These are phyloP conservation scores for Pestalotiopsis sp. DNA, from an alignment of 2,329 filamentous ascomycete genomes.

Conservation along the genomic window DNA sequence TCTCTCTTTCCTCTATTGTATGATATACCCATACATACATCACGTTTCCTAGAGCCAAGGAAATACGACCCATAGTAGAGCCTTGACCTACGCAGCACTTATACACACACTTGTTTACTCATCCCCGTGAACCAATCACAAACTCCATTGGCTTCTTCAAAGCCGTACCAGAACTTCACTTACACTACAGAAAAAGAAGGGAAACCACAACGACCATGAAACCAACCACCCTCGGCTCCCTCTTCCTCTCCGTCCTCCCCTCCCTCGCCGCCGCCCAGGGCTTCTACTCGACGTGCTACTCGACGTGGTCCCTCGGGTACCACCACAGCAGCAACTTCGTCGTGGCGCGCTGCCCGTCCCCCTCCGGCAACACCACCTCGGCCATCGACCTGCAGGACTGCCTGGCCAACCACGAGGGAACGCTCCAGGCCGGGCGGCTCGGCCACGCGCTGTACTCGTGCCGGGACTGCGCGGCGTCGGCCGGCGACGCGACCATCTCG, in stretches of 20 bases:
- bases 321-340: conserved; percentile 1
- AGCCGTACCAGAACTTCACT: too few species aligned
- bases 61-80: too few species aligned
- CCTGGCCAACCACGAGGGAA: conserved; percentile 8
- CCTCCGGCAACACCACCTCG: neutral
- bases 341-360: neutral
- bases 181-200: neutral
- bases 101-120: too few species aligned
- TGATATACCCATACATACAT: too few species aligned
- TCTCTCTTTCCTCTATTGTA: too few species aligned
- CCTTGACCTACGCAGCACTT: too few species aligned
- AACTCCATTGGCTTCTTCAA: too few species aligned
- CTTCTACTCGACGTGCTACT: conserved; percentile 1
- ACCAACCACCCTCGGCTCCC: neutral
- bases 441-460: conserved; percentile 14
- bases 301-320: conserved; percentile 6
- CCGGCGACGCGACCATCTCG: neutral
- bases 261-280: neutral
- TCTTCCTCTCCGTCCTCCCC: neutral
- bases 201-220: neutral
- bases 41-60: too few species aligned
- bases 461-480: neutral
- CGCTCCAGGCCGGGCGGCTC: neutral
- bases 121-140: too few species aligned
- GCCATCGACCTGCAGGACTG: conserved; percentile 10